Base-by-base conservation (phyloP, 768 basidiomycete genomes). In the Amanita brunnescens region DNA sequence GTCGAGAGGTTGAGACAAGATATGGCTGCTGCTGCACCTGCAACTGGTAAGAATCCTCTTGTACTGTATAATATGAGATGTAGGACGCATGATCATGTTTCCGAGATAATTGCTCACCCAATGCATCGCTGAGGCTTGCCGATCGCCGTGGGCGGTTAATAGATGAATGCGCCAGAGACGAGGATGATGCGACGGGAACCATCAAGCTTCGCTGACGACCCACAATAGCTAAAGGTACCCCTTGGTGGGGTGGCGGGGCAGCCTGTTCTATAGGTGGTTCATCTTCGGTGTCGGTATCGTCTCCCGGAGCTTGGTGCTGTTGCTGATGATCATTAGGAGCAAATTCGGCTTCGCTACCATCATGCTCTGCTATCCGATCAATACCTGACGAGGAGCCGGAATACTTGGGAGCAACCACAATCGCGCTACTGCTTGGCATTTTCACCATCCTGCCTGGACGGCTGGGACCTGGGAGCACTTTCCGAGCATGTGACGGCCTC, bases 61-160 rank as follows among this genome's bases (percentile, higher is more conserved):
- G 67, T 47, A 61, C 67, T 72, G 51, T 16, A 55, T 37, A 54
- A 59, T 47, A 48, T 48, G 32, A 50, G 21, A 41, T 18, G 35
- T 38, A 35, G 37, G 48, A 32, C 40, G 26, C 24, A 39, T 32
- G 47, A 40, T 20, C 33, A 32, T 18, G 51, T 26, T 55, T 55
- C 51, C 60, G 60, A 29, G 38, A 42, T 26, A 35, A 8, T 23
- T 24, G 61, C 73, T 51, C 57, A 74, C 74, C 64, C 20, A 74
- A 61, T 24, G 81, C 79, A 61, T 88, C 85, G 59, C 85, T 88
- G 45, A 89, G 68, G 62, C 86, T 87, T 13, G 84, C 83, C n/a
- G 86, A 88, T 50, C 87, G 75, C 51, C 87, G 72, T 44, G 83
- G 78, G 33, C 85, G 78, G n/a, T 72, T 71, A 52, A 58, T 69